Conservation (phyloP, 2,329 filamentous ascomycete genomes). For the Lasiodiplodia theobromae region DNA sequence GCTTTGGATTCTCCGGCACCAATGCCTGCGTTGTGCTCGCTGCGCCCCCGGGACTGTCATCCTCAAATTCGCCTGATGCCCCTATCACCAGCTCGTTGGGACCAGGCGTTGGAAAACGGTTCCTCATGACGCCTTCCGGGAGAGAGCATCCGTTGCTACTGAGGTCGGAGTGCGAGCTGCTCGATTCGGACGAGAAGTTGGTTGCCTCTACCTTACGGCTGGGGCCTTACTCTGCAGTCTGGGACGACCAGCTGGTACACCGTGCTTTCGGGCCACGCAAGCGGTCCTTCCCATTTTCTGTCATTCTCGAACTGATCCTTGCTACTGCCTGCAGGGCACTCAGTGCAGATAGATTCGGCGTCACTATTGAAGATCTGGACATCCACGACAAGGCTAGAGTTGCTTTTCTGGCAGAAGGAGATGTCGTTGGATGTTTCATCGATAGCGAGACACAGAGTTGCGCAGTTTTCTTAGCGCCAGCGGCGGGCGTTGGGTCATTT, state of each 20-base stretch:
- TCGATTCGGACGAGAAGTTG: neutral
- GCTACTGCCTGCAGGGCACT: neutral
- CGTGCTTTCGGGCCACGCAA: neutral
- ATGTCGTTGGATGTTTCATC: too few species aligned
- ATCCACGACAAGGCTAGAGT: too few species aligned
- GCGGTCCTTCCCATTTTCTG: neutral
- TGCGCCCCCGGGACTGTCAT: neutral
- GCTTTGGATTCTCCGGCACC: slow-evolving; percentile 37
- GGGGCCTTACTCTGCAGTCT: neutral
- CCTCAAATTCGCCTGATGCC: too few species aligned
- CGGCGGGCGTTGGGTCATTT: neutral
- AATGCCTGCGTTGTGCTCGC: slow-evolving; percentile 41
- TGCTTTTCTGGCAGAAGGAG: too few species aligned
- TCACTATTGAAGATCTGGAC: neutral
- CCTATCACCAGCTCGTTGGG: too few species aligned
- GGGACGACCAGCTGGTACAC: neutral
- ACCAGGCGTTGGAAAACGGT: too few species aligned
- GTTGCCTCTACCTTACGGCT: neutral
- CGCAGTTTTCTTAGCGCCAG: too few species aligned
- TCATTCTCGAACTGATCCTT: neutral
- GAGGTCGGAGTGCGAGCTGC: neutral
- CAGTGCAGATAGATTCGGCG: neutral
- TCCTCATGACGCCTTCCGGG: too few species aligned
- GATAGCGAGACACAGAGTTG: too few species aligned
- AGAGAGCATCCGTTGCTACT: too few species aligned